Conservation (phyloP, 768 basidiomycete species). For the Cyclocybe aegerita region DNA sequence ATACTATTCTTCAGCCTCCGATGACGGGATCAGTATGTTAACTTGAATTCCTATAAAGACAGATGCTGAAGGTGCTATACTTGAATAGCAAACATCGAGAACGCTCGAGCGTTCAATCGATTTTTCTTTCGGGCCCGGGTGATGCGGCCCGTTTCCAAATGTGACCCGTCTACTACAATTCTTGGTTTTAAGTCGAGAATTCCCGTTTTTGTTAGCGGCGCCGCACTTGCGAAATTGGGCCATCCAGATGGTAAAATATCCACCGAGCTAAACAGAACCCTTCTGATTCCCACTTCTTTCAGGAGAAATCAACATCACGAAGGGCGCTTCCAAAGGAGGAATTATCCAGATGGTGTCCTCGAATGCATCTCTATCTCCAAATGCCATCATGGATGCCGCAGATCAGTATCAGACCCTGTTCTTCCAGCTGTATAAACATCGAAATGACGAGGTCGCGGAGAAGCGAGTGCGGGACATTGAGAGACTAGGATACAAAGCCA, state of each 20-base stretch:
- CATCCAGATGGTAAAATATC: slow-evolving; percentile 64
- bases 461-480: slow-evolving; percentile 72
- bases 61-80: slow-evolving; percentile 16
- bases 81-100: slow-evolving; percentile 58
- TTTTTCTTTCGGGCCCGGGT: slow-evolving; percentile 89
- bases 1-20: slow-evolving; percentile 85
- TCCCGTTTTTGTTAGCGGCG: slow-evolving; percentile 82
- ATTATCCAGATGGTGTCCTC: slow-evolving; percentile 87
- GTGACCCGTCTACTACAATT: slow-evolving; percentile 71
- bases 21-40: slow-evolving; percentile 78
- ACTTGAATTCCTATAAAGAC: neutral
- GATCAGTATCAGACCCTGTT: slow-evolving; percentile 62
- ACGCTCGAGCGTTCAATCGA: slow-evolving; percentile 76
- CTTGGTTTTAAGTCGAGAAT: slow-evolving; percentile 71
- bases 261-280: neutral
- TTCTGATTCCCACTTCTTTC: slow-evolving; percentile 3
- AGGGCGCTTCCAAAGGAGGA: slow-evolving; percentile 59
- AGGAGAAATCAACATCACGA: slow-evolving; percentile 84
- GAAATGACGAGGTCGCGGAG: slow-evolving; percentile 63
- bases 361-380: slow-evolving; percentile 69
- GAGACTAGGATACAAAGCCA: slow-evolving; percentile 76
- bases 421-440: slow-evolving; percentile 87
- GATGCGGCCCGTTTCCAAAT: slow-evolving; percentile 61
- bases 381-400: slow-evolving; percentile 58
- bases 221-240: slow-evolving; percentile 82